Evolutionary conservation across 148 eudicot species (phyloP), one percentile per base, ranked within the genome.

Genomic region (Rhododendron ferrugineum): DNA sequence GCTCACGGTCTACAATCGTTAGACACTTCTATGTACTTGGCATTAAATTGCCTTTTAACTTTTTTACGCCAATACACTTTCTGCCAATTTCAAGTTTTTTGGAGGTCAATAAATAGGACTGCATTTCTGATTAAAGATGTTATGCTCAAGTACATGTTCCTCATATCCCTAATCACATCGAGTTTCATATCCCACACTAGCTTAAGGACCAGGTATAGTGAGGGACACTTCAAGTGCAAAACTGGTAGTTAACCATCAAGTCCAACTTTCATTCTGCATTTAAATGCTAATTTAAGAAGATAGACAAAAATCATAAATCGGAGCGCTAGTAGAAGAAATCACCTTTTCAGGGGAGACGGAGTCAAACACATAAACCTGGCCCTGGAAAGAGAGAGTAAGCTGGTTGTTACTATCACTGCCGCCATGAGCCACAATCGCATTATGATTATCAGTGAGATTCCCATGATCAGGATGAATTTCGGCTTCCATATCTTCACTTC

Each of bases 331-430:
- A 7, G 18, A 83, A 44, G 47, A 80, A 87, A 80, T 83, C 81
- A 64, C 98, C 94, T 94, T 94, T 84, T 94, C 98, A 3, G 98
- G 93, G 36, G 93, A 92, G 81, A 94, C 95, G 0, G 93, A 93
- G 86, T 93, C 95, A 81, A 94, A 94, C 77, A 94, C 95, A 68
- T 91, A 94, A 84, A 93, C 95, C 88, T 93, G 95, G 72, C 94
- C 95, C 91, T 93, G 95, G 88, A 93, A 93, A 68, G 98, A 93
- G 70, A 94, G 95, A 47, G 95, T 94, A 46, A 94, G 91, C 93
- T 94, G 98, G 87, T 93, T 90, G 76, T 84, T 90, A 81, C 89
- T 90, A 72, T 86, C 88, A 68, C 77, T 68, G 85, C 80, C 76
- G 32, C 74, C 90, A 82, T 88, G 84, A 62, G 85, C 88, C 60